Evolutionary conservation across 768 basidiomycete species (phyloP).

Genomic region (Russula dissimulans): DNA sequence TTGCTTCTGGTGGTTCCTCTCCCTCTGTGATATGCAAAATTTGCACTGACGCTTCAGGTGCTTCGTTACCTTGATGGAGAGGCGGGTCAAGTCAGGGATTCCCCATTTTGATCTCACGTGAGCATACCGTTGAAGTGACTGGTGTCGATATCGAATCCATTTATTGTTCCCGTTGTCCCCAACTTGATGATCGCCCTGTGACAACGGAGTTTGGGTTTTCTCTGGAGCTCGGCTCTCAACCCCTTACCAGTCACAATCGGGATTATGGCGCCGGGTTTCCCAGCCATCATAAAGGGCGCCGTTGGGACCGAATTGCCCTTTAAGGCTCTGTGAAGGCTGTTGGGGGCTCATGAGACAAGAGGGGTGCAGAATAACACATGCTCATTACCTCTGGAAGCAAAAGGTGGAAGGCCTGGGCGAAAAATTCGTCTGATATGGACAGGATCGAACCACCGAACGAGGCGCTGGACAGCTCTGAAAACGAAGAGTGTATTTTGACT

Average conservation of each 20-base stretch:
- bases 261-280: conserved; percentile 89
- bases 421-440: conserved; percentile 90
- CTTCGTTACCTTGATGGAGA: conserved; percentile 65
- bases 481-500: not conserved
- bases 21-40: conserved; percentile 39
- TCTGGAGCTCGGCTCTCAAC: not conserved
- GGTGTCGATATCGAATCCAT: conserved; percentile 91
- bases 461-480: conserved; percentile 81
- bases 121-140: conserved; percentile 78
- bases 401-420: conserved; percentile 77
- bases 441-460: conserved; percentile 70
- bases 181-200: conserved; percentile 83
- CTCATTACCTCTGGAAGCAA: conserved; percentile 62
- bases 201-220: not conserved
- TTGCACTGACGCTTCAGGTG: conserved; percentile 72
- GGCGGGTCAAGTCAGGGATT: not conserved
- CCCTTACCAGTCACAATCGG: conserved; percentile 73
- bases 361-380: not conserved
- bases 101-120: not conserved
- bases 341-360: not conserved
- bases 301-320: conserved; percentile 96
- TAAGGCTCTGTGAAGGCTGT: conserved; percentile 78
- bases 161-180: conserved; percentile 62
- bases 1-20: conserved; percentile 30
- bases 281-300: conserved; percentile 93